Base-by-base conservation (phyloP, 768 basidiomycete species). In the Candolleomyces aberdarensis region DNA sequence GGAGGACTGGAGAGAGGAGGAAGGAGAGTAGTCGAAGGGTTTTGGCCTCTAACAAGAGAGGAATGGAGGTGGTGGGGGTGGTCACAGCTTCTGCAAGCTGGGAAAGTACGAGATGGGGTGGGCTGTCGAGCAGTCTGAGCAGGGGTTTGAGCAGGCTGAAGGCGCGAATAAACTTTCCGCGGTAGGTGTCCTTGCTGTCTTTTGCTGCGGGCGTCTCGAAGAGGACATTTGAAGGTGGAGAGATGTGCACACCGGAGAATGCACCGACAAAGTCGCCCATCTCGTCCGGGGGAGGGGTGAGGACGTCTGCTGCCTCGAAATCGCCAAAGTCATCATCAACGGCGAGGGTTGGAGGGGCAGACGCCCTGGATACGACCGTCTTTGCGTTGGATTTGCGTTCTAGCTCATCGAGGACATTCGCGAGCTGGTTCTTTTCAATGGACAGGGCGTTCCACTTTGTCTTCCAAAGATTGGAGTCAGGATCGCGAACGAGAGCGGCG, bases 301-400 rank as follows among this genome's bases (percentile, higher is more conserved):
- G 66, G 5, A 72, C 66, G 47, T 78, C 75, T 5, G 82, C 80
- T 0, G 80, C 76, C 1, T 89, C 83, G 69, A 94, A 93, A 69
- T 95, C 94, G 3, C 94, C 95, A 74, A 96, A 96, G 26, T 94
- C 93, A 66, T 96, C 92, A 62, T 93, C 89, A 15, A 87, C 85
- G 10, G 80, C 66, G 31, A 89, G 81, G 1, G 83, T 85, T 1
- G 90, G 84, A 17, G 89, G 86, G 11, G 80, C 81, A 15, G 74
- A 76, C 0, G 80, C 75, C 50, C 79, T 74, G 14, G 74, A 70
- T 6, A 70, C 69, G 6, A 67, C 74, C 2, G 71, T 67, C 63
- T 77, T 77, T 17, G 79, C 77, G 29, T 75, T 74, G 50, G 73
- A 69, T 61, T 74, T 75, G 11, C 72, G 67, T 71, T 92, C 87